Percentiles rank a stretch among this genome's conserved stretches.
These are phyloP conservation scores for Beta vulgaris DNA, from an alignment of 148 eudicot species.

Conservation along the genomic window DNA sequence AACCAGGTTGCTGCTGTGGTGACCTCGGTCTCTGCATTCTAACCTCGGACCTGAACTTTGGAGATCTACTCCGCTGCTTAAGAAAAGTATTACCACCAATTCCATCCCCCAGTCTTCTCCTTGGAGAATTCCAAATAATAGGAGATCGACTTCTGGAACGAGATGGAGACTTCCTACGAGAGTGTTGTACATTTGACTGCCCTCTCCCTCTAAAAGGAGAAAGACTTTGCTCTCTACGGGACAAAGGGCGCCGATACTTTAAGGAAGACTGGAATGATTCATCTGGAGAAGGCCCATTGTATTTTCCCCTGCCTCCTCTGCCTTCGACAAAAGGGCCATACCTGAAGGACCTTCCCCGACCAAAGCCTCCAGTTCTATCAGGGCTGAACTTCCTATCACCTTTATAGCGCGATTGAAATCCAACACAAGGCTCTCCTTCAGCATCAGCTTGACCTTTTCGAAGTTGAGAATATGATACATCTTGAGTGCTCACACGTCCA, in stretches of 20 bases:
- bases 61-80: slow-evolving; percentile 47
- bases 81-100: slow-evolving; percentile 26
- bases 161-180: slow-evolving; percentile 43
- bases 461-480: slow-evolving; percentile 28
- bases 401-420: slow-evolving; percentile 23
- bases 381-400: slow-evolving; percentile 28
- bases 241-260: slow-evolving; percentile 30
- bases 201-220: slow-evolving; percentile 38
- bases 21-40: slow-evolving; percentile 42
- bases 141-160: slow-evolving; percentile 48
- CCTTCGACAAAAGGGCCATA: slow-evolving; percentile 16
- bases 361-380: slow-evolving; percentile 26
- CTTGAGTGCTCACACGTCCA: slow-evolving; percentile 21
- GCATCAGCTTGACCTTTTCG: slow-evolving; percentile 14
- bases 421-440: slow-evolving; percentile 19
- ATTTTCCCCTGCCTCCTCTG: slow-evolving; percentile 34
- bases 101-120: slow-evolving; percentile 35
- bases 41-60: slow-evolving; percentile 37
- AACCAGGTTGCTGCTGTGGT: slow-evolving; percentile 33
- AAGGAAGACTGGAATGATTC: slow-evolving; percentile 35
- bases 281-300: slow-evolving; percentile 34
- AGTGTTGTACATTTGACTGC: slow-evolving; percentile 24
- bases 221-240: slow-evolving; percentile 32
- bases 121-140: slow-evolving; percentile 30
- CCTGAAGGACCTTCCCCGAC: slow-evolving; percentile 35